A percentile compares a stretch with the other conserved stretches of the same genome.
phyloP scores from a whole-genome alignment of 495 filamentous ascomycete genomes.

The Penicillium bovifimosum region DNA sequence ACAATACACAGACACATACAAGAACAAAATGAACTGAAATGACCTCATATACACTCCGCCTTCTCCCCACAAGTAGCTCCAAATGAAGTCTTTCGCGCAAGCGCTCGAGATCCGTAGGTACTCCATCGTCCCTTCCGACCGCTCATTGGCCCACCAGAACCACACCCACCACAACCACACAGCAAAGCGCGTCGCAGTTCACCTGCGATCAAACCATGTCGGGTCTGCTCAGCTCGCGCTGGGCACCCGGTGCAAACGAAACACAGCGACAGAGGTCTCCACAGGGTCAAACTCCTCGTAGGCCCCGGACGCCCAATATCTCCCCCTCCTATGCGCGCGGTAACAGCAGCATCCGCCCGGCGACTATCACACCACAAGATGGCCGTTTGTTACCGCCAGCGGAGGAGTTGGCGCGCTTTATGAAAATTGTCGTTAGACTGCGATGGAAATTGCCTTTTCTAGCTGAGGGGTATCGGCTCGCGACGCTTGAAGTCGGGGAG shows the following conservation, averaged over 20 bases:
- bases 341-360: constrained; percentile 15
- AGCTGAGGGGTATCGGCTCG: constrained; percentile 45
- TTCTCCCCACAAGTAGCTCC: background rate
- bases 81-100: background rate
- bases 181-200: background rate
- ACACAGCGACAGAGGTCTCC: background rate
- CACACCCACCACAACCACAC: background rate
- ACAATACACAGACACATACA: too few species aligned
- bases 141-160: background rate
- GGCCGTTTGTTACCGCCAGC: constrained; percentile 21
- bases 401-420: constrained; percentile 47
- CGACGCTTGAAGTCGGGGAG: constrained; percentile 24
- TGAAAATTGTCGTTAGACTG: constrained; percentile 51
- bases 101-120: background rate
- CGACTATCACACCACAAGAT: constrained; percentile 4
- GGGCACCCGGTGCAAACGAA: constrained; percentile 20
- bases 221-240: constrained; percentile 28
- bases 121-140: background rate
- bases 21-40: too few species aligned
- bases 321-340: background rate
- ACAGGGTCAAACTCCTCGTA: background rate
- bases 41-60: background rate
- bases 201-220: constrained; percentile 13
- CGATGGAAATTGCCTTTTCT: constrained; percentile 58
- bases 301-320: background rate